Conservation (phyloP, 2,329 filamentous ascomycete species). For the Paraconiothyrium brasiliense region DNA sequence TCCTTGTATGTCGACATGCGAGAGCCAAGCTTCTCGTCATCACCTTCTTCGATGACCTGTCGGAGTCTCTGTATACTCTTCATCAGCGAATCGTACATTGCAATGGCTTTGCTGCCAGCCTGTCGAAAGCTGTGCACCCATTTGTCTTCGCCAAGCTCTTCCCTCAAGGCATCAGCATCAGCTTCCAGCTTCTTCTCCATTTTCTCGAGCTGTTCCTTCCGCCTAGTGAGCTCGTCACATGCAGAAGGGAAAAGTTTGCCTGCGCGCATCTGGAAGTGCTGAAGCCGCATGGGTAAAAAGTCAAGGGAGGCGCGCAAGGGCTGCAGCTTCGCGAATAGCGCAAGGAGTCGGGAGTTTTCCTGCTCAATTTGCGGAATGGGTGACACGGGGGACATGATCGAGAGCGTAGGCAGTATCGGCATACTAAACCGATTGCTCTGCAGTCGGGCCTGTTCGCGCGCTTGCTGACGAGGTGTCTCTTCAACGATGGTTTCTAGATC, state of each 20-base stretch:
- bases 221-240: slow-evolving; percentile 84
- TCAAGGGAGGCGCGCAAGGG: slow-evolving; percentile 91
- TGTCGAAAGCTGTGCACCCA: slow-evolving; percentile 97
- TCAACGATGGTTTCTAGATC: slow-evolving; percentile 94
- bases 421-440: slow-evolving; percentile 75
- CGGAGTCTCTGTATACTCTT: slow-evolving; percentile 83
- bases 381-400: slow-evolving; percentile 68
- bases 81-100: slow-evolving; percentile 96
- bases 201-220: slow-evolving; percentile 78
- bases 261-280: slow-evolving; percentile 83
- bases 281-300: slow-evolving; percentile 93
- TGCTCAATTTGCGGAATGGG: slow-evolving; percentile 67
- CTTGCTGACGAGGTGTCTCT: slow-evolving; percentile 73
- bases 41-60: slow-evolving; percentile 78
- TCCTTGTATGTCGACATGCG: slow-evolving; percentile 93
- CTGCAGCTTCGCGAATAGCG: slow-evolving; percentile 94
- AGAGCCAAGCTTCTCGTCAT: slow-evolving; percentile 68
- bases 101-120: slow-evolving; percentile 88
- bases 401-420: slow-evolving; percentile 57
- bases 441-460: slow-evolving; percentile 63
- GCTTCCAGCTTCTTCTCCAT: slow-evolving; percentile 87
- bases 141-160: slow-evolving; percentile 92
- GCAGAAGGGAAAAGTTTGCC: slow-evolving; percentile 85
- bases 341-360: slow-evolving; percentile 88
- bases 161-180: slow-evolving; percentile 87